A percentile compares a stretch with the other conserved stretches of the same genome.
Conservation (phyloP, 164 flowering plant genomes). For the Berberis thunbergii region DNA sequence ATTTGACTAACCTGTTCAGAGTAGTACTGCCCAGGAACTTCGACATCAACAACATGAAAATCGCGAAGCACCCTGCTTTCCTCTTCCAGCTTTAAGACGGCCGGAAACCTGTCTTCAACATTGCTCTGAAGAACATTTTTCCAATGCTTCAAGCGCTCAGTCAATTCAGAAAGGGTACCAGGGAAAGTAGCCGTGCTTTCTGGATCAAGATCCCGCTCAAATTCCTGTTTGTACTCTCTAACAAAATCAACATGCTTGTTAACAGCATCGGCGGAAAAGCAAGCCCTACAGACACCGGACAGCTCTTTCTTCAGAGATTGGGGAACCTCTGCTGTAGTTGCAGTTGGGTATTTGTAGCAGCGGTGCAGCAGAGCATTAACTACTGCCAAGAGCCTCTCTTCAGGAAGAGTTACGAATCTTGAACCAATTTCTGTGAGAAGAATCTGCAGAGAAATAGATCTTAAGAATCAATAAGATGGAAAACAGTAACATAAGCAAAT, state of each 20-base stretch:
- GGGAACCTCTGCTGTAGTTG: constrained; percentile 98
- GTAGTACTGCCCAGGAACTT: constrained; percentile 97
- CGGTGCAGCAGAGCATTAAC: constrained; percentile 97
- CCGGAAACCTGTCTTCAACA: constrained; percentile 96
- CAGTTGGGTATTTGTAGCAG: constrained; percentile 95
- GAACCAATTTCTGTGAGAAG: constrained; percentile 97
- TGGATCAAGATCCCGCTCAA: constrained; percentile 98
- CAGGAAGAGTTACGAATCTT: constrained; percentile 96
- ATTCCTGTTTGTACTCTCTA: constrained; percentile 95
- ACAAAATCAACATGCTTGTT: constrained; percentile 99
- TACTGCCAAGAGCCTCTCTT: constrained; percentile 95
- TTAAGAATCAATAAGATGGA: too few relatives aligned
- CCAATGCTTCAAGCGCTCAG: constrained; percentile 94
- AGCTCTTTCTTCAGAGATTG: constrained; percentile 97
- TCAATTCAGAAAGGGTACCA: constrained; percentile 80
- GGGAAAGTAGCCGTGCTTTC: constrained; percentile 87
- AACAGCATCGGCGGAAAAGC: constrained; percentile 97
- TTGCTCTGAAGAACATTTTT: constrained; percentile 95
- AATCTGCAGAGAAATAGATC: constrained; percentile 31
- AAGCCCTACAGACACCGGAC: constrained; percentile 96
- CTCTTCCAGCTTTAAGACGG: constrained; percentile 91
- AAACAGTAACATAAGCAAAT: too few relatives aligned
- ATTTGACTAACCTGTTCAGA: constrained; percentile 62
- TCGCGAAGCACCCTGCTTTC: constrained; percentile 96
- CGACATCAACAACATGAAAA: constrained; percentile 97